These are phyloP conservation scores for Auriculariales sp. DNA, from an alignment of 768 basidiomycete genomes.

Conservation along the genomic window DNA sequence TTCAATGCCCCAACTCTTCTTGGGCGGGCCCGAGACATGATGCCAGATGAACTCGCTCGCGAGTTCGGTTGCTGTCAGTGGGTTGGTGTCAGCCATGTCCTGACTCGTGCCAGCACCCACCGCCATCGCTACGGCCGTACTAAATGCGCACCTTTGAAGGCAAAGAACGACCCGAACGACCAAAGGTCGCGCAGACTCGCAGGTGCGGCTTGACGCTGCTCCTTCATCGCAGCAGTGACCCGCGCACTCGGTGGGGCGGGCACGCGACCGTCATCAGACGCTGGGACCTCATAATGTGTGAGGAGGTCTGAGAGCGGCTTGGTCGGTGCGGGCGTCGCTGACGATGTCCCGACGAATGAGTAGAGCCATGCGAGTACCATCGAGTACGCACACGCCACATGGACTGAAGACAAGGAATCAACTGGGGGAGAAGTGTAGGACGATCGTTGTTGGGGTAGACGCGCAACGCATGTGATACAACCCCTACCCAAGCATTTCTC, in stretches of 20 bases:
- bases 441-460: too few relatives aligned
- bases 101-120: constrained; percentile 25
- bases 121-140: background rate
- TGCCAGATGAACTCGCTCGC: constrained; percentile 63
- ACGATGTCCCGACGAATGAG: too few relatives aligned
- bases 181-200: constrained; percentile 56
- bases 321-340: background rate
- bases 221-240: constrained; percentile 52
- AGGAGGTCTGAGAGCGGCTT: background rate
- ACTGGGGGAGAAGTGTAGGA: too few relatives aligned
- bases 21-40: constrained; percentile 74
- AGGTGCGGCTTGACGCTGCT: constrained; percentile 36
- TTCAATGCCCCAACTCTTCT: constrained; percentile 86
- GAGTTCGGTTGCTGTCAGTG: constrained; percentile 23
- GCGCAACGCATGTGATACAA: too few relatives aligned
- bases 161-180: constrained; percentile 48
- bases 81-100: constrained; percentile 1
- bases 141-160: constrained; percentile 42
- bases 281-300: constrained; percentile 1
- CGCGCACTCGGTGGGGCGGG: constrained; percentile 59
- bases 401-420: too few relatives aligned
- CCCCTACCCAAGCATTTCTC: too few relatives aligned
- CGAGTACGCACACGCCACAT: too few relatives aligned
- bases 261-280: background rate
- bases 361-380: too few relatives aligned